Evolutionary conservation across 371 early-diverging fungal species (phyloP), one percentile per base, ranked within the genome.

Genomic region (Mucor racemosus): DNA sequence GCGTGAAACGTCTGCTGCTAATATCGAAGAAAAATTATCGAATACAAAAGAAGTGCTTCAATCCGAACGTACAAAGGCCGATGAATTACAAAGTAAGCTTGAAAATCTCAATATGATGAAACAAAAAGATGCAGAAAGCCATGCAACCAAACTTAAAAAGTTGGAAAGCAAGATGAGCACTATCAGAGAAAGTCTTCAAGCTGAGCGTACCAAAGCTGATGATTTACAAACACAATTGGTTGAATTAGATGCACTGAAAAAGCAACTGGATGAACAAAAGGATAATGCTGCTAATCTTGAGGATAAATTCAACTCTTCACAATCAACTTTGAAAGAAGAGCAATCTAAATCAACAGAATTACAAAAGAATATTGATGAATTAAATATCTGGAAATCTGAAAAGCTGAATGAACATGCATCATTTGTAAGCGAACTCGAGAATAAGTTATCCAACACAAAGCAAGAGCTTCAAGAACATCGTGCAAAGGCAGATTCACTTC

Each of bases 41-140:
- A 26, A 0, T 7, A 39, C 58, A n/a, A 58, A 65, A 31, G 19
- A 46, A 14, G 17, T 50, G 9, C 17, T 65, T 11, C 31, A 58
- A 13, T 15, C 36, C 1, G 59, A 65, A 41, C 48, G 40, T 9
- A 39, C 13, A 6, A 59, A 58, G 17, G 40, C 50, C 0, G 34
- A 53, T 11, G 21, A 57, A 26, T 62, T 67, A 14, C 56, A 67
- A 39, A 46, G 33, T 7, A 55, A 67, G 34, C 39, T 67, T 1
- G 57, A 62, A 21, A 39, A 39, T 6, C 40, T 66, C 17, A 35
- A 66, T 26, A 42, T 17, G n/a, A n/a, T 54, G 21, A 66, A 66
- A 9, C 40, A 60, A 35, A 34, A 57, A 6, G 62, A 67, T 8
- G 38, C 35, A 7, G 48, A 60, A 1, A 13, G 36, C 1, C 55